Conservation (phyloP, 169 alveolate species). For the Plasmodium malariae region DNA sequence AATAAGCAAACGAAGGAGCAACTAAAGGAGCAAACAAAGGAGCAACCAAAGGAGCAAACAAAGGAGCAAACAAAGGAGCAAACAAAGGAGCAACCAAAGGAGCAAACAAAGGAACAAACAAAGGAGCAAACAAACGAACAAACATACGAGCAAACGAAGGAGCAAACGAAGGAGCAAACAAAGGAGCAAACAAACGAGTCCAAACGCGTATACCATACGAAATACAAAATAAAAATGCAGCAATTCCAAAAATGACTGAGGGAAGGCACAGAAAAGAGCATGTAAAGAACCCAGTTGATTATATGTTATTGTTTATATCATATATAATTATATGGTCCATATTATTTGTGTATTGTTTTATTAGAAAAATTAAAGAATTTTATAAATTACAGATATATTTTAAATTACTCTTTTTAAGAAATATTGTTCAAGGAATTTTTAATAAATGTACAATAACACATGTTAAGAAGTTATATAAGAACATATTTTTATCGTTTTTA, state of each 20-base stretch:
- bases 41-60: no score
- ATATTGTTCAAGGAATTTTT: not conserved
- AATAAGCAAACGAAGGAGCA: no score
- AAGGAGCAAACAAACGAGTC: not conserved
- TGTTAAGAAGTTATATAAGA: not conserved
- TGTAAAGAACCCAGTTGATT: conserved; percentile 16
- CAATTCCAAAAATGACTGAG: conserved; percentile 2
- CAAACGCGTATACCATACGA: not conserved
- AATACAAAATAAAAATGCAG: not conserved
- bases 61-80: no score
- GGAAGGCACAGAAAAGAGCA: not conserved
- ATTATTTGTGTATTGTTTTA: conserved; percentile 15
- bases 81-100: no score
- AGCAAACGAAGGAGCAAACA: no score
- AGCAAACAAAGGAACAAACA: no score
- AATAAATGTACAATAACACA: not conserved
- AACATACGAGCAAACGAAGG: no score
- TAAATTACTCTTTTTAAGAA: conserved; percentile 6
- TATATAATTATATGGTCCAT: conserved; percentile 18
- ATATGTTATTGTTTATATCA: not conserved
- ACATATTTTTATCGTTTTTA: not conserved
- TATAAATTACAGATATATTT: not conserved
- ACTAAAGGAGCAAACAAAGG: no score
- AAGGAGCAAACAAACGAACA: no score
- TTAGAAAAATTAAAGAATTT: conserved; percentile 8